Conservation (phyloP, 164 flowering plant species). For the grape (Vitis vinifera) region DNA sequence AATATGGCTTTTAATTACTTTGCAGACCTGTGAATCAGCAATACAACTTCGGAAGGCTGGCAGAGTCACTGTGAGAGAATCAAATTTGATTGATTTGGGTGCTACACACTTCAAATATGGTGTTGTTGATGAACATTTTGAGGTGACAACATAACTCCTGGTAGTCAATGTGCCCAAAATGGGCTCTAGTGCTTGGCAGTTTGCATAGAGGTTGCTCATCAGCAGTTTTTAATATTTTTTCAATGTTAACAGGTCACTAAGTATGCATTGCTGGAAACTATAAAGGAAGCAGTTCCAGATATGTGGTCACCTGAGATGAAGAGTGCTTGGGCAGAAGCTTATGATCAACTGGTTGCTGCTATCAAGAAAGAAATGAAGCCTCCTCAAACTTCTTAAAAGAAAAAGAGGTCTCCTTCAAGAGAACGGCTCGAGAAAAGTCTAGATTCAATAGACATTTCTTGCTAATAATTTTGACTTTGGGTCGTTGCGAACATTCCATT, state of each 20-base stretch:
- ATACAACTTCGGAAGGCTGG: slow-evolving; percentile 66
- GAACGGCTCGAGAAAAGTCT: no score
- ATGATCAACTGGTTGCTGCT: slow-evolving; percentile 53
- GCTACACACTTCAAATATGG: slow-evolving; percentile 63
- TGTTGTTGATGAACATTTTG: slow-evolving; percentile 63
- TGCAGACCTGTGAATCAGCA: slow-evolving; percentile 71
- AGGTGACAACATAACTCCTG: slow-evolving; percentile 24
- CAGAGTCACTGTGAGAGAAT: slow-evolving; percentile 47
- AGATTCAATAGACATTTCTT: no score
- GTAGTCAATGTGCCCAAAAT: background rate
- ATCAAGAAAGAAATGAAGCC: slow-evolving; percentile 52
- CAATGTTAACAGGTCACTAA: no score
- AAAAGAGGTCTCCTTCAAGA: no score
- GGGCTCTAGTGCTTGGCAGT: background rate
- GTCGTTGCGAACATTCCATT: no score
- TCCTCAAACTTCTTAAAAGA: no score
- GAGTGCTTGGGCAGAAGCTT: slow-evolving; percentile 52
- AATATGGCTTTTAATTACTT: background rate
- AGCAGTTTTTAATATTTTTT: no score
- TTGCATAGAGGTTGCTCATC: background rate
- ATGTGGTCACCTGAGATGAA: slow-evolving; percentile 53
- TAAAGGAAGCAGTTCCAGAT: slow-evolving; percentile 48
- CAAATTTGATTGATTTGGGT: slow-evolving; percentile 56
- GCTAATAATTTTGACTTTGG: no score
- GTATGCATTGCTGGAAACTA: slow-evolving; percentile 52